phyloP scores from a whole-genome alignment of 768 basidiomycete species.

The Lentinula guzmanii region DNA sequence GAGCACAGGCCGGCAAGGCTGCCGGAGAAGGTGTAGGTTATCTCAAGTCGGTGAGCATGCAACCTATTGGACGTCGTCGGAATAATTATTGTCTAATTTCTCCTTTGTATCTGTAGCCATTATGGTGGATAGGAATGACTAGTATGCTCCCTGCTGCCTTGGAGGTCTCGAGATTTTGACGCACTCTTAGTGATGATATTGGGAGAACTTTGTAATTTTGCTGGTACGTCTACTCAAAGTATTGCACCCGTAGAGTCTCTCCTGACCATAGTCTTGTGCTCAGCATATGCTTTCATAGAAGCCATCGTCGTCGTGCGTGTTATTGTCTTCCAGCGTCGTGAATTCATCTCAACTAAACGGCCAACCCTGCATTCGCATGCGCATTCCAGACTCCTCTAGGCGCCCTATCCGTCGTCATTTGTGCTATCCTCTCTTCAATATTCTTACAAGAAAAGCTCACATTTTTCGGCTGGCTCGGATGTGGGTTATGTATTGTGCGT shows the following conservation, averaged over 20 bases:
- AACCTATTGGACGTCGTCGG: background rate
- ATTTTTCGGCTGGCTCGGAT: conserved; percentile 97
- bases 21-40: conserved; percentile 90
- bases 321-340: background rate
- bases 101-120: conserved; percentile 32
- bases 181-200: conserved; percentile 73
- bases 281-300: conserved; percentile 85
- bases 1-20: conserved; percentile 73
- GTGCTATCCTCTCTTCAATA: conserved; percentile 86
- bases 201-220: conserved; percentile 84
- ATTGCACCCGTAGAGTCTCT: conserved; percentile 17
- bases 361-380: conserved; percentile 6
- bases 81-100: conserved; percentile 4
- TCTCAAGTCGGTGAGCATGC: conserved; percentile 75
- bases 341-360: conserved; percentile 4
- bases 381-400: conserved; percentile 78
- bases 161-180: background rate
- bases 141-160: conserved; percentile 35
- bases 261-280: conserved; percentile 4
- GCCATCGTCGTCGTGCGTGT: conserved; percentile 85
- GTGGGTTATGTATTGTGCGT: conserved; percentile 82
- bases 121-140: conserved; percentile 96
- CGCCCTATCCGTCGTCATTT: conserved; percentile 93
- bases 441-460: conserved; percentile 91
- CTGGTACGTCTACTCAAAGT: conserved; percentile 41